Base-by-base conservation (phyloP, 1,139 yeast genomes). In the Komagataea norvegica region DNA sequence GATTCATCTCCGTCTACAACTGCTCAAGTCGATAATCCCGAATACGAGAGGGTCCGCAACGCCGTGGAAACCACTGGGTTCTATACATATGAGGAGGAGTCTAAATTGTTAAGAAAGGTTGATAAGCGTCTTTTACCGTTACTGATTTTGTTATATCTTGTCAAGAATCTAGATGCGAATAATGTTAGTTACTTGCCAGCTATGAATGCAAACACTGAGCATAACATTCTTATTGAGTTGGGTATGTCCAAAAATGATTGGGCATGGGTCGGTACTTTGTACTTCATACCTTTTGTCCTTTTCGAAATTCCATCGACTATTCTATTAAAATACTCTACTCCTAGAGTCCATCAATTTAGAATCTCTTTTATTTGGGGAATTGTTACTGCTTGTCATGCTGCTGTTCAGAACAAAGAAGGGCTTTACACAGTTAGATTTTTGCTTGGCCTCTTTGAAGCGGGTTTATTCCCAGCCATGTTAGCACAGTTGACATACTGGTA, bases 341-440 rank as follows among this genome's bases (percentile, higher is more conserved):
- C 48, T 21, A 33, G 39, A 14, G 18, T 44, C 16, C 42, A 41
- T 23, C 44, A 42, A 27, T 42, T 39, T 24, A 38, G 45, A 31
- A 43, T 44, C 14, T 23, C 40, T 4, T 21, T 44, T 6, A 9
- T 37, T 7, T 45, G 46, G 46, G 48, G 45, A 27, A 35, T 35
- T 1, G 24, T 26, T 6, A 36, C 44, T 1, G 34, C 40, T 11
- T 39, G 43, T 30, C 45, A 38, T 9, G 41, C 43, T 24, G 44
- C 43, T 31, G 45, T 37, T 11, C 31, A 32, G 25, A 41, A 43
- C 23, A 38, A 34, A 14, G 25, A 31, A 2, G 61, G 65, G 0
- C 37, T 67, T 13, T 67, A 65, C 42, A 68, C 65, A 1, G 28
- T 66, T 5, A 48, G 72, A 32, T 67, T 68, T 42, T 51, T 66